Percentiles rank a stretch among this genome's conserved stretches.
Conservation (phyloP, 306 rosid species). For the Rosa chinensis region DNA sequence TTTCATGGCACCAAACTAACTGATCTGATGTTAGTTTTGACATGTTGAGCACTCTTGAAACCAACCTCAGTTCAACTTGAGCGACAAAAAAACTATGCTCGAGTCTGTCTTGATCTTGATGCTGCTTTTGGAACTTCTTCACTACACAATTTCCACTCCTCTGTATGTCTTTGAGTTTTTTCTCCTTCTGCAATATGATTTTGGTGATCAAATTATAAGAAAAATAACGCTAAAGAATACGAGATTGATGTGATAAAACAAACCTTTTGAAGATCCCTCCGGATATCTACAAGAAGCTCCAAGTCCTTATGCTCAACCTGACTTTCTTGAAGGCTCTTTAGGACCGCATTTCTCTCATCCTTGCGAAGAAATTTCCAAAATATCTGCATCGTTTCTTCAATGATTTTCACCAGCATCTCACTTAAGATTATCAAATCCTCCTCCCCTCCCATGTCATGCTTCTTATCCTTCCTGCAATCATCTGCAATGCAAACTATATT, state of each 20-base stretch:
- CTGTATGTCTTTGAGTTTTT: slow-evolving; percentile 59
- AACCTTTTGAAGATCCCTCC: slow-evolving; percentile 65
- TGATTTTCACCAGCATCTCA: slow-evolving; percentile 42
- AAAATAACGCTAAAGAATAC: not conserved
- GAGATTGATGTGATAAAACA: not conserved
- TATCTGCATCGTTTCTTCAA: slow-evolving; percentile 66
- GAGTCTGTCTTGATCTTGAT: slow-evolving; percentile 38
- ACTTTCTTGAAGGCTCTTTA: slow-evolving; percentile 38
- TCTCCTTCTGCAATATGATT: slow-evolving; percentile 60
- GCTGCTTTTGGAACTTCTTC: slow-evolving; percentile 79
- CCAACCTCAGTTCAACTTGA: slow-evolving; percentile 69
- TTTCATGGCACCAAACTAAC: slow-evolving; percentile 66
- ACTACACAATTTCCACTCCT: slow-evolving; percentile 70
- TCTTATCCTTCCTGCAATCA: slow-evolving; percentile 50
- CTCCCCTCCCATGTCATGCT: slow-evolving; percentile 25
- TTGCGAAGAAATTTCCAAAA: slow-evolving; percentile 68
- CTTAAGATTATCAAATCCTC: slow-evolving; percentile 34
- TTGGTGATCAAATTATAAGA: not conserved
- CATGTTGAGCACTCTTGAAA: slow-evolving; percentile 73
- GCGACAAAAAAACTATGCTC: slow-evolving; percentile 54
- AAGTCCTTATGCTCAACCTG: slow-evolving; percentile 43
- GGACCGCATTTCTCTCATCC: slow-evolving; percentile 40
- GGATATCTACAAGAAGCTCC: slow-evolving; percentile 38
- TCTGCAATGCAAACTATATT: slow-evolving; percentile 33
- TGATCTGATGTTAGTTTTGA: slow-evolving; percentile 62